Percentiles rank a stretch among this genome's conserved stretches.
These are phyloP conservation scores for Candida dajiaensis DNA, from an alignment of 805 yeast species.

Conservation along the genomic window DNA sequence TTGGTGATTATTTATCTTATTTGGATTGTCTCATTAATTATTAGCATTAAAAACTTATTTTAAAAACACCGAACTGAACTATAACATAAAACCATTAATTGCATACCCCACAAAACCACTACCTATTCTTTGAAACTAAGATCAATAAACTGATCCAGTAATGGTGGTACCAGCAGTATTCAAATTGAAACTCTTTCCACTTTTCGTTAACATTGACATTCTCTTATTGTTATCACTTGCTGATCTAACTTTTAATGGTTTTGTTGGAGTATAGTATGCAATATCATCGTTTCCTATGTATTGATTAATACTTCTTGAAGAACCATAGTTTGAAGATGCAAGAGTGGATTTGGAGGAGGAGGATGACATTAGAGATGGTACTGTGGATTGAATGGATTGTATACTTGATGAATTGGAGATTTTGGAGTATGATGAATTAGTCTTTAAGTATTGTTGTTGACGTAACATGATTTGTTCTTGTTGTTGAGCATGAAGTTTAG, in stretches of 20 bases:
- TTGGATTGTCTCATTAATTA: neutral
- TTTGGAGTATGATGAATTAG: slow-evolving; percentile 9
- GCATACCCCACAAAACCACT: no score
- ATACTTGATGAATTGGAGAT: slow-evolving; percentile 22
- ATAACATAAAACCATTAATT: neutral
- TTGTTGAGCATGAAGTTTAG: slow-evolving; percentile 17
- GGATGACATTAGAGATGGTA: slow-evolving; percentile 37
- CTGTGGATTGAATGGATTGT: slow-evolving; percentile 17
- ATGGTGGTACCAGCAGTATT: slow-evolving; percentile 1
- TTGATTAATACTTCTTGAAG: slow-evolving; percentile 11
- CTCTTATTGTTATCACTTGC: slow-evolving; percentile 15
- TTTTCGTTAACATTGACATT: slow-evolving; percentile 1
- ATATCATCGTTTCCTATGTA: slow-evolving; percentile 4
- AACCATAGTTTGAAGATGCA: slow-evolving; percentile 20
- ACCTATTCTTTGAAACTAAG: no score
- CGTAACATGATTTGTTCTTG: slow-evolving; percentile 22
- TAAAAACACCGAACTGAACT: neutral
- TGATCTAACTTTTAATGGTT: slow-evolving; percentile 19
- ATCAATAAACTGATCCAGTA: neutral
- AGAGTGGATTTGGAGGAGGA: slow-evolving; percentile 34
- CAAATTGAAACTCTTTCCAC: slow-evolving; percentile 9
- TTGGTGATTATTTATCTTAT: no score
- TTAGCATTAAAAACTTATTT: neutral
- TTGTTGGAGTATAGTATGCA: slow-evolving; percentile 6
- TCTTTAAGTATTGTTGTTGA: slow-evolving; percentile 19